Percentiles rank a stretch among this genome's conserved stretches.
phyloP scores from a whole-genome alignment of 495 filamentous ascomycete species.

The Hypoxylon lienhwacheense region DNA sequence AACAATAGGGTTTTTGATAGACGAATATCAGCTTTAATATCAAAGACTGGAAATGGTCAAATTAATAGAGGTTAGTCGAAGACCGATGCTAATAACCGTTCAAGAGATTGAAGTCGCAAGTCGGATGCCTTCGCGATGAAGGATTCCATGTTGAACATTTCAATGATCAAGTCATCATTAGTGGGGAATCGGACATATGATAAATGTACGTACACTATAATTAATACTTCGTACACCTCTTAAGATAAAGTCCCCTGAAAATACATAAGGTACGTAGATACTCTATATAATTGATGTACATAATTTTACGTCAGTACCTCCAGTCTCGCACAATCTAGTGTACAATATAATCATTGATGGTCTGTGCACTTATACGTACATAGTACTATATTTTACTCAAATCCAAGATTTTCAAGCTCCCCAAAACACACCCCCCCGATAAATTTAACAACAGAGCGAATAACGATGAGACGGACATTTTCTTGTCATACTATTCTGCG shows the following conservation, averaged over 20 bases:
- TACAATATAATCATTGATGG: background rate
- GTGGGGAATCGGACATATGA: conserved; percentile 16
- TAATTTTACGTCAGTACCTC: no score
- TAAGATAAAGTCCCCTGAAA: no score
- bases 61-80: conserved; percentile 4
- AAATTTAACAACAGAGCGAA: background rate
- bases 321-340: no score
- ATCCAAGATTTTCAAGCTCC: no score
- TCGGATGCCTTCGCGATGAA: conserved; percentile 10
- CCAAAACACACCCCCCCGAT: no score
- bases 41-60: background rate
- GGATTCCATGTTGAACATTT: no score
- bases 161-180: conserved; percentile 34
- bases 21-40: background rate
- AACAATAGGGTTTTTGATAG: background rate
- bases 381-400: background rate
- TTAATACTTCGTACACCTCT: no score
- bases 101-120: conserved; percentile 5
- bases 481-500: conserved; percentile 9
- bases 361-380: conserved; percentile 3
- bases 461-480: conserved; percentile 8
- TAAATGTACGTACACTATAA: no score
- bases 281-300: no score
- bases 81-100: background rate
- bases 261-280: no score